Conservation (phyloP, 768 basidiomycete genomes). For the Cyclocybe cylindracea region DNA sequence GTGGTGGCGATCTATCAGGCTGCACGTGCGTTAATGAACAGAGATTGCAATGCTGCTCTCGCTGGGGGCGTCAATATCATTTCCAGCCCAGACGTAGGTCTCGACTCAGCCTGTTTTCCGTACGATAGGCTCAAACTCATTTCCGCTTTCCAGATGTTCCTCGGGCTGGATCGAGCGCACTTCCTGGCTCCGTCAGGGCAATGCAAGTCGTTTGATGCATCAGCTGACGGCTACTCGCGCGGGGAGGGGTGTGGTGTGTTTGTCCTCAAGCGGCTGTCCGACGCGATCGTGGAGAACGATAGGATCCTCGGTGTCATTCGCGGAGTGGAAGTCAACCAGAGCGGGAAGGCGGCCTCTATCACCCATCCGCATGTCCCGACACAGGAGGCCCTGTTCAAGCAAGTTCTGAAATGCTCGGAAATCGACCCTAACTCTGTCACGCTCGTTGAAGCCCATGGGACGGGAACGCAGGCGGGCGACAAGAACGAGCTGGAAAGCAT, state of each 20-base stretch:
- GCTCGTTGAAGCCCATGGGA: conserved; percentile 75
- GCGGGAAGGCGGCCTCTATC: conserved; percentile 64
- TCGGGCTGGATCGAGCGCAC: conserved; percentile 68
- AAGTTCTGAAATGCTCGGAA: conserved; percentile 44
- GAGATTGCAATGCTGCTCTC: conserved; percentile 68
- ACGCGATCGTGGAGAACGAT: conserved; percentile 69
- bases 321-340: conserved; percentile 73
- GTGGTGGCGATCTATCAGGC: conserved; percentile 69
- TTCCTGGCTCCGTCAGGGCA: conserved; percentile 68
- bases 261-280: conserved; percentile 67
- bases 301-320: conserved; percentile 68
- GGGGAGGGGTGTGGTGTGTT: conserved; percentile 73
- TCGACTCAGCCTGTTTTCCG: neutral
- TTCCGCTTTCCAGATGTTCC: conserved; percentile 53
- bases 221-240: conserved; percentile 75
- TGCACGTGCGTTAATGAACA: conserved; percentile 59
- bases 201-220: conserved; percentile 70
- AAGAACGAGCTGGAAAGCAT: conserved; percentile 65
- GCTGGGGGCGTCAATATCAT: conserved; percentile 78
- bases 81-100: conserved; percentile 67
- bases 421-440: conserved; percentile 49
- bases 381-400: conserved; percentile 56
- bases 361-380: conserved; percentile 71
- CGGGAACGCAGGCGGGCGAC: conserved; percentile 74
- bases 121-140: neutral